phyloP scores from a whole-genome alignment of 495 filamentous ascomycete genomes.

The Friedmanniomyces endolithicus region DNA sequence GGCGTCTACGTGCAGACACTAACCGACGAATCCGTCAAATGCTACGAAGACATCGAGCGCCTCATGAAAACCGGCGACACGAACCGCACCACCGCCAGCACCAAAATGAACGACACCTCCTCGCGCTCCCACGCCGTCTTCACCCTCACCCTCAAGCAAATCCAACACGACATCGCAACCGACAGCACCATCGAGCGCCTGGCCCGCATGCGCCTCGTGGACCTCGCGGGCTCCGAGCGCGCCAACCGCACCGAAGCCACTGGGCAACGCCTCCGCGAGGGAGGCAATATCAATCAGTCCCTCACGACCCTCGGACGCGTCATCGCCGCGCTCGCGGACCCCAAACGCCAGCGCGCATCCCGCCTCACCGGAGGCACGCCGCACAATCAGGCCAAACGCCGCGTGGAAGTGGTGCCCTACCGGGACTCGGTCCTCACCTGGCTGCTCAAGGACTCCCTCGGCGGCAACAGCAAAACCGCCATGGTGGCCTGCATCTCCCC shows the following conservation, averaged over 20 bases:
- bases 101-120: constrained; percentile 98
- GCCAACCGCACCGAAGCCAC: constrained; percentile 94
- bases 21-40: constrained; percentile 80
- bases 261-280: constrained; percentile 78
- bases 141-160: constrained; percentile 94
- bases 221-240: constrained; percentile 88
- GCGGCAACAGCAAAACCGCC: constrained; percentile 92
- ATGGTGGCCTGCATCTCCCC: constrained; percentile 98
- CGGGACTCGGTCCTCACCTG: constrained; percentile 96
- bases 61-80: constrained; percentile 82
- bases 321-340: constrained; percentile 90
- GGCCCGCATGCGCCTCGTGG: constrained; percentile 87
- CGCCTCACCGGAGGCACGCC: constrained; percentile 2
- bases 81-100: constrained; percentile 84
- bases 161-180: constrained; percentile 83
- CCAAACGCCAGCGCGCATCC: constrained; percentile 25
- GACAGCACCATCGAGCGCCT: constrained; percentile 92
- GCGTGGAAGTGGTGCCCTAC: constrained; percentile 73
- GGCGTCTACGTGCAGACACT: constrained; percentile 97
- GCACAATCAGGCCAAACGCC: constrained; percentile 26
- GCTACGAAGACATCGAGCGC: constrained; percentile 65
- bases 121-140: constrained; percentile 93
- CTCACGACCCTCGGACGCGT: constrained; percentile 90
- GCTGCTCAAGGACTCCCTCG: constrained; percentile 87
- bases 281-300: constrained; percentile 97